Base-by-base conservation (phyloP, 2,329 filamentous ascomycete genomes). In the Trichoderma guizhouense region DNA sequence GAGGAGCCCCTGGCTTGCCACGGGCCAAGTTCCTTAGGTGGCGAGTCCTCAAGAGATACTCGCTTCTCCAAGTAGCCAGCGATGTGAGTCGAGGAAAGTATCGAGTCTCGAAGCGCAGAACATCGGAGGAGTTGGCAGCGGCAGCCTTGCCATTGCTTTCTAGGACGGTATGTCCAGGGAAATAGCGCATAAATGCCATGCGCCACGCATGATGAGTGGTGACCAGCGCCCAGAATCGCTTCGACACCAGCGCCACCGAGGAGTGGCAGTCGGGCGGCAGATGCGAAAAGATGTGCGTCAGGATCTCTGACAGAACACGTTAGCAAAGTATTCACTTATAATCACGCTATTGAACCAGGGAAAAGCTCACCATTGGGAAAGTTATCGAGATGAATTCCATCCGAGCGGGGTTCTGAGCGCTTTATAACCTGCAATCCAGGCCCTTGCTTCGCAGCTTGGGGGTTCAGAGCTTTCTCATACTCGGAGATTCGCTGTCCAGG, bases 121-220 rank as follows among this genome's bases (percentile, higher is more conserved):
- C 81, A 77, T 89, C 90, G 69, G 82, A 81, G 1, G 82, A 77
- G 24, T 81, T 80, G 15, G 77, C 77, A 47, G 80, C 79, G 71
- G 82, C 78, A 53, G 83, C 81, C 18, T 75, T 76, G 5, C 74
- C 71, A 61, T 80, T 81, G n/a, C 71, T 72, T 26, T 79, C 74
- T 26, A 81, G 76, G 32, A 76, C 79, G 61, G 90, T 77, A 28
- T 92, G 89, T 1, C 93, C 94, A 0, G 93, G 93, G 76, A 98
- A 99, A 82, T 91, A 95, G 74, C 95, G 93, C 76, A 93, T 88
- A 79, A 98, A 98, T 7, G 95, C 95, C 79, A 94, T 93, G 74
- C 94, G 90, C 95, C 95, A 98, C 8, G 94, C 94, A 82, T 98
- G 94, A 18, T 95, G 93, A 1, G 93, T 95, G 5, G 94, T 97